Evolutionary conservation across 768 basidiomycete genomes (phyloP), one percentile per base, ranked within the genome.

Genomic region (Suillus hirtellus): DNA sequence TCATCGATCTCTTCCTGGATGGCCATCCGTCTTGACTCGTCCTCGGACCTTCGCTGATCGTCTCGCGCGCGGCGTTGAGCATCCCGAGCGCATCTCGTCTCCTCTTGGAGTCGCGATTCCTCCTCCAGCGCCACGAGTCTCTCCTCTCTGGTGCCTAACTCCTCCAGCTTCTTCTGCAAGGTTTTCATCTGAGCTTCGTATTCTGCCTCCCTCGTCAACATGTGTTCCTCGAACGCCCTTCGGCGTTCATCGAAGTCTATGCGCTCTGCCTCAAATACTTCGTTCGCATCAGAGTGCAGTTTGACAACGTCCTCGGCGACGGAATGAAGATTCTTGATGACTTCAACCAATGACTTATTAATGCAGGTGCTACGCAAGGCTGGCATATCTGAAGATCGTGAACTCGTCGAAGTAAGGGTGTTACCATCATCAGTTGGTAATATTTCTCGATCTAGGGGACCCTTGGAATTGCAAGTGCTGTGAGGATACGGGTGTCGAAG

Each of bases 31-130:
- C 65, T 68, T 60, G 64, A 67, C 49, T 65, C 59, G 42, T 70
- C 70, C 1, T 65, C 63, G 8, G 47, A 54, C 46, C 64, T 63
- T 43, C 42, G 67, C 40, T 75, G 73, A 31, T 73, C 70, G 56
- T 76, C 73, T 44, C 66, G 68, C 4, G 63, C 71, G 34, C 67
- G 74, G 35, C 73, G 68, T 27, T 69, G 65, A 10, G 64, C 64
- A 15, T 67, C 43, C n/a, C 66, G 27, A 19, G 24, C 60, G 52
- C 58, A 68, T 49, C 68, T 67, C 12, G 63, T 68, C 24, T 71
- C 71, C 27, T 76, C 75, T 62, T 67, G 71, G 4, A 67, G 62
- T 60, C 52, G 72, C 27, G 44, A 62, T 50, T 75, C 75, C 60
- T 64, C 66, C 53, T 74, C 74, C 37, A 64, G 58, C 40, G 64